Evolutionary conservation across 2,329 filamentous ascomycete genomes (phyloP).

Genomic region (Fusarium incarnatum): DNA sequence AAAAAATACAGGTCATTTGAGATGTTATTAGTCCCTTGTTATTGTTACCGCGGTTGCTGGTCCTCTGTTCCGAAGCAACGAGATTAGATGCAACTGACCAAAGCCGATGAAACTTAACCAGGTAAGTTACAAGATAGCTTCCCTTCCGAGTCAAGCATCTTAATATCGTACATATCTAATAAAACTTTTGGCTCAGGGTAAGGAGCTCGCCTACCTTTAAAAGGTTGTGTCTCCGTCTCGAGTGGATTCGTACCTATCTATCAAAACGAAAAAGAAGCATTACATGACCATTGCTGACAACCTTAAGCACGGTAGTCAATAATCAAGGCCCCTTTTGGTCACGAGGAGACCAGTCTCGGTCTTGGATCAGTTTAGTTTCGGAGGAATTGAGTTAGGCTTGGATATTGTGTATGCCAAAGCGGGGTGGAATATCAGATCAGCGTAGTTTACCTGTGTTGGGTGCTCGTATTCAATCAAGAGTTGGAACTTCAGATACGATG

Average conservation of each 20-base stretch:
- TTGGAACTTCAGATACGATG: slow-evolving; percentile 19
- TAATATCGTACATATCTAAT: slow-evolving; percentile 6
- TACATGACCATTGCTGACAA: slow-evolving; percentile 4
- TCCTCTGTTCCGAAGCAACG: slow-evolving; percentile 18
- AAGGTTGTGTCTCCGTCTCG: slow-evolving; percentile 29
- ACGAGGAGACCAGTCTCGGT: slow-evolving; percentile 12
- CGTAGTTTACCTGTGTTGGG: slow-evolving; percentile 20
- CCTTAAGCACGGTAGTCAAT: slow-evolving; percentile 14
- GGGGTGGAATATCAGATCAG: slow-evolving; percentile 27
- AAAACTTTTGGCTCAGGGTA: slow-evolving; percentile 5
- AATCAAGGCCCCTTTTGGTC: slow-evolving; percentile 36
- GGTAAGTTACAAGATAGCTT: background rate
- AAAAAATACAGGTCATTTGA: background rate
- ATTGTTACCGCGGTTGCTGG: slow-evolving; percentile 19
- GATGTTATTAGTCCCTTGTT: slow-evolving; percentile 1
- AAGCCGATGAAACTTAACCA: background rate
- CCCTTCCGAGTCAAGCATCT: slow-evolving; percentile 15
- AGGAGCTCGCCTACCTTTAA: slow-evolving; percentile 12
- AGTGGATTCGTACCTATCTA: slow-evolving; percentile 21
- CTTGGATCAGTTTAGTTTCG: slow-evolving; percentile 10
- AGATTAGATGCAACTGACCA: slow-evolving; percentile 6
- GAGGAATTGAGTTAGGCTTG: slow-evolving; percentile 21
- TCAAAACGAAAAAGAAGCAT: slow-evolving; percentile 12
- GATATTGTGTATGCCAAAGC: slow-evolving; percentile 15
- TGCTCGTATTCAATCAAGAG: slow-evolving; percentile 33